Conservation (phyloP, 176 grass and related monocot genomes). For the Saccharum officinarum region DNA sequence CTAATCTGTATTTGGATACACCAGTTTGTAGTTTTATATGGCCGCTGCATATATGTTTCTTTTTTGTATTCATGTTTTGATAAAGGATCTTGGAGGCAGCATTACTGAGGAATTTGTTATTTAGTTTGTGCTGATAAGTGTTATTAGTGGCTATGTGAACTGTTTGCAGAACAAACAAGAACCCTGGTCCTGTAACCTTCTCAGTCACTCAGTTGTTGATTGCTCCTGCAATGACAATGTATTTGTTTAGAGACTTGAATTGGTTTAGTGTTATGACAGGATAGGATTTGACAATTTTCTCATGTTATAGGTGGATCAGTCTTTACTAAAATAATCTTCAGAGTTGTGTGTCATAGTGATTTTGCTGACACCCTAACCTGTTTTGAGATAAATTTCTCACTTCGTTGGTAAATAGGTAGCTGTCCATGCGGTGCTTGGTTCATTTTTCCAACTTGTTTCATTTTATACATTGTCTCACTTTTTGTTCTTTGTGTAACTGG, state of each 20-base stretch:
- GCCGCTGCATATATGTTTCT: not conserved
- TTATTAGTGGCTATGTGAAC: not conserved
- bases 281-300: not conserved
- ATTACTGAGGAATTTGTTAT: not conserved
- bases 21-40: constrained; percentile 3
- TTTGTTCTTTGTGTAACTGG: no score
- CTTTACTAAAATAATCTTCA: not conserved
- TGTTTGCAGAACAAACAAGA: not conserved
- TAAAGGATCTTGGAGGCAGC: not conserved
- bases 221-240: not conserved
- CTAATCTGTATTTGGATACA: not conserved
- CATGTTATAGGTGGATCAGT: not conserved
- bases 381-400: no score
- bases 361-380: no score
- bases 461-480: no score
- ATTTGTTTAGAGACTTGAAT: not conserved
- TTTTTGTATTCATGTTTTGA: not conserved
- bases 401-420: no score
- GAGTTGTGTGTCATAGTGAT: no score
- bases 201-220: not conserved
- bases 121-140: not conserved
- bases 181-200: not conserved
- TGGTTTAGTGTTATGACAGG: not conserved
- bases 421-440: no score
- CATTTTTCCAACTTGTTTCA: no score